Conservation (phyloP, 192 early-diverging fungal species). For the Coemansia sp. region DNA sequence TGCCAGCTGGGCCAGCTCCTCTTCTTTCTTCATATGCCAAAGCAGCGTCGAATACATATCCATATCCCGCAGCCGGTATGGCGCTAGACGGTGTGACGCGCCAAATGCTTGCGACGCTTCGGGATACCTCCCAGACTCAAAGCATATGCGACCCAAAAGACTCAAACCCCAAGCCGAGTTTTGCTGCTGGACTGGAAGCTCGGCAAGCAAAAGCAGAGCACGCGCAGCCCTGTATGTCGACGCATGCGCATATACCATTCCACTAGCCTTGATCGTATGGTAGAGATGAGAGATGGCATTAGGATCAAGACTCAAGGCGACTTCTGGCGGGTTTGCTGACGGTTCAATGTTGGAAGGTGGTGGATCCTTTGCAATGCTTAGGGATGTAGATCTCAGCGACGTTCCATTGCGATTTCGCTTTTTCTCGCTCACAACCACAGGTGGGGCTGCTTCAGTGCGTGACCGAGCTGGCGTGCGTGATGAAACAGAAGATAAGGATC, state of each 20-base stretch:
- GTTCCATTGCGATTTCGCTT: constrained; percentile 45
- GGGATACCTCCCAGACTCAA: constrained; percentile 54
- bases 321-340: background rate
- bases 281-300: constrained; percentile 9
- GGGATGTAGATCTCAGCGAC: constrained; percentile 11
- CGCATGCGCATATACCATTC: constrained; percentile 13
- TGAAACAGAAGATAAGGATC: constrained; percentile 4
- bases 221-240: constrained; percentile 14
- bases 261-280: constrained; percentile 14
- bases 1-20: constrained; percentile 68
- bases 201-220: constrained; percentile 23
- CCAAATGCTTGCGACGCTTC: constrained; percentile 61
- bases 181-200: constrained; percentile 25
- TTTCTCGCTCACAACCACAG: constrained; percentile 29
- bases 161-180: constrained; percentile 41
- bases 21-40: constrained; percentile 80
- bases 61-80: constrained; percentile 72
- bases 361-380: no score
- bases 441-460: constrained; percentile 2
- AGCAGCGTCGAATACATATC: constrained; percentile 81
- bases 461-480: constrained; percentile 23
- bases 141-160: constrained; percentile 54
- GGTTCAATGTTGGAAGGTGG: no score
- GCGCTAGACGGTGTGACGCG: constrained; percentile 59
- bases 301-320: background rate